Base-by-base conservation (phyloP, 306 rosid genomes). In the Chamaecrista fasciculata region DNA sequence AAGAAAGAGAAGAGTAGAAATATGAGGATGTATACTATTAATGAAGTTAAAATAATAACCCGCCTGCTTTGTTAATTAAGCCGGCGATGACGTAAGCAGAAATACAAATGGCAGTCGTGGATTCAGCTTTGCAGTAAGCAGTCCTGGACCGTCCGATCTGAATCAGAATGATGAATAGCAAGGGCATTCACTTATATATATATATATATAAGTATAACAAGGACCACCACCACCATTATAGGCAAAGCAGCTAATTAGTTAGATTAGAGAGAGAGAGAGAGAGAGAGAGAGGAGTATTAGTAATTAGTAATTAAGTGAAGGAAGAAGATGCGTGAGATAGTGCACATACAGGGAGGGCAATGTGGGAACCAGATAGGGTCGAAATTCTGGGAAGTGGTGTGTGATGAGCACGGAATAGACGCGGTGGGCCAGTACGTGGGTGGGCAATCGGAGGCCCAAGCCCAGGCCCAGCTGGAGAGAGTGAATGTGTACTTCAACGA, bases 311-410 rank as follows among this genome's bases (percentile, higher is more conserved):
- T n/a, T n/a, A n/a, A n/a, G n/a, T n/a, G n/a, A n/a, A n/a, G n/a
- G n/a, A n/a, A n/a, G n/a, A 58, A 69, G 69, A 88, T 88, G 94
- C 80, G 95, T 46, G 95, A 88, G 85, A 88, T 88, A 70, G 91
- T 85, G 25, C 95, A 85, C 81, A 83, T 88, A 19, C 95, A 88
- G 46, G 95, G 86, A 74, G 95, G 95, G 70, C 91, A 88, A 55
- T 85, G 95, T 18, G 91, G 95, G 75, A 88, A 88, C 71, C 95
- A 88, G 70, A 88, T 83, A 6, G 91, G 91, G 21, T 71, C 86
- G 4, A 86, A 83, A 74, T 83, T 86, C 71, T 86, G 91, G 88
- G 91, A 86, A 69, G 86, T 83, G 23, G 85, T 83, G 1, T 83
- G 91, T 23, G 91, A 88, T 61, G 89, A 88, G 66, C 95, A 85